Evolutionary conservation across 2,329 filamentous ascomycete species (phyloP).

Genomic region (Cadophora gregata): DNA sequence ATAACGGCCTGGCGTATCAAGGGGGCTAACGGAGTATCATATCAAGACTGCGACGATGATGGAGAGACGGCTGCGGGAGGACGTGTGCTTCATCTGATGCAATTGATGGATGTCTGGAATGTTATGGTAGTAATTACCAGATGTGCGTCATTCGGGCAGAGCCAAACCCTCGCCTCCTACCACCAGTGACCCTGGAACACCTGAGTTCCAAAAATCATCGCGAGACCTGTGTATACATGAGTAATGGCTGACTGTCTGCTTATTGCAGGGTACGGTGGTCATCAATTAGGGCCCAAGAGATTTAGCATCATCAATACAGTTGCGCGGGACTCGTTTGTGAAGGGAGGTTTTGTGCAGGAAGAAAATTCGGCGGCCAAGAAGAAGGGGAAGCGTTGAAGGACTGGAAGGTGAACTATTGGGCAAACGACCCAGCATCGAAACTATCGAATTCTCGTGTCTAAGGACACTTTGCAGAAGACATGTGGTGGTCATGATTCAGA

Average conservation of each 20-base stretch:
- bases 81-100: conserved; percentile 85
- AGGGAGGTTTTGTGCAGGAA: conserved; percentile 72
- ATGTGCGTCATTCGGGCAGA: conserved; percentile 47
- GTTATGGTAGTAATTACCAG: conserved; percentile 90
- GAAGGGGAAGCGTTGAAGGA: conserved; percentile 40
- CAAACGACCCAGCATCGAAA: too few species aligned
- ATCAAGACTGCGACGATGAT: conserved; percentile 95
- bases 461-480: too few species aligned
- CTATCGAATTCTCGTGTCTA: too few species aligned
- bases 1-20: conserved; percentile 93
- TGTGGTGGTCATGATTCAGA: too few species aligned
- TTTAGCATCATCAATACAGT: conserved; percentile 90
- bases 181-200: too few species aligned
- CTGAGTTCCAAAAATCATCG: neutral
- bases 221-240: neutral
- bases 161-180: neutral
- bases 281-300: conserved; percentile 84
- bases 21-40: conserved; percentile 58
- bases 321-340: conserved; percentile 82
- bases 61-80: conserved; percentile 92
- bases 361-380: conserved; percentile 51
- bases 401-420: neutral
- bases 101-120: conserved; percentile 93
- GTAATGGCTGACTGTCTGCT: neutral
- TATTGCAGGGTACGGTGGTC: conserved; percentile 77